Conservation (phyloP, 2,329 filamentous ascomycete genomes). For the Trichoderma sp. region DNA sequence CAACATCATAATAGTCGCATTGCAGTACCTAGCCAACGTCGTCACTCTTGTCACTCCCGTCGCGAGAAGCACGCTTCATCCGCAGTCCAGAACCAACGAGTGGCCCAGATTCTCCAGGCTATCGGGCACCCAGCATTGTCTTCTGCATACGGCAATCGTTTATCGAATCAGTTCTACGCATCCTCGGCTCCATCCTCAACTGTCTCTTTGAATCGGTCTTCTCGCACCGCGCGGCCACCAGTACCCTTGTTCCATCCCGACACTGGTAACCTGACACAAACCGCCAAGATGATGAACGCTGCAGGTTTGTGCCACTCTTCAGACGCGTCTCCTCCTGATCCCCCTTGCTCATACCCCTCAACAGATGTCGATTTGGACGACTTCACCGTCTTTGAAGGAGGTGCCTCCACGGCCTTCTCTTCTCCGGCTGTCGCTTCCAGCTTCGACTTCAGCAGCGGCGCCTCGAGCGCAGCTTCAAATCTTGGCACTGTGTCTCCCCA, state of each 20-base stretch:
- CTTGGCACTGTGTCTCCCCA: slow-evolving; percentile 79
- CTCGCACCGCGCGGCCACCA: slow-evolving; percentile 61
- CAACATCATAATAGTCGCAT: slow-evolving; percentile 44
- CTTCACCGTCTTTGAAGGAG: slow-evolving; percentile 59
- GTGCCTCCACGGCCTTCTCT: slow-evolving; percentile 54
- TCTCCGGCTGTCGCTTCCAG: slow-evolving; percentile 55
- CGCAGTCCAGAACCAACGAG: slow-evolving; percentile 59
- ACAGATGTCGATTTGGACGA: slow-evolving; percentile 60
- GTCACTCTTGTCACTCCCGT: slow-evolving; percentile 52
- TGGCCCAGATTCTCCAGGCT: slow-evolving; percentile 61
- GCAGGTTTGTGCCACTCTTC: slow-evolving; percentile 40
- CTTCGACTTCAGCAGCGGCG: slow-evolving; percentile 55
- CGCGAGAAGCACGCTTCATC: slow-evolving; percentile 45
- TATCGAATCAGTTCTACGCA: slow-evolving; percentile 65
- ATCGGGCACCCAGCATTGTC: slow-evolving; percentile 58
- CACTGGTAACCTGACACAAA: slow-evolving; percentile 54
- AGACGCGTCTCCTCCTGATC: slow-evolving; percentile 4
- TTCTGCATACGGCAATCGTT: slow-evolving; percentile 59
- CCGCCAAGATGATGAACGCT: slow-evolving; percentile 50
- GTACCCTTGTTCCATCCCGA: slow-evolving; percentile 71
- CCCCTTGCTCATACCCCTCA: slow-evolving; percentile 36
- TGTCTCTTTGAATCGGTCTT: slow-evolving; percentile 58
- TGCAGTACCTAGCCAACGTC: slow-evolving; percentile 48
- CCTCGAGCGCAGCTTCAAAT: slow-evolving; percentile 55
- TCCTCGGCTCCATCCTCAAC: slow-evolving; percentile 66